phyloP scores from a whole-genome alignment of 73 alveolate genomes.

The Tetrahymena malaccensis region DNA sequence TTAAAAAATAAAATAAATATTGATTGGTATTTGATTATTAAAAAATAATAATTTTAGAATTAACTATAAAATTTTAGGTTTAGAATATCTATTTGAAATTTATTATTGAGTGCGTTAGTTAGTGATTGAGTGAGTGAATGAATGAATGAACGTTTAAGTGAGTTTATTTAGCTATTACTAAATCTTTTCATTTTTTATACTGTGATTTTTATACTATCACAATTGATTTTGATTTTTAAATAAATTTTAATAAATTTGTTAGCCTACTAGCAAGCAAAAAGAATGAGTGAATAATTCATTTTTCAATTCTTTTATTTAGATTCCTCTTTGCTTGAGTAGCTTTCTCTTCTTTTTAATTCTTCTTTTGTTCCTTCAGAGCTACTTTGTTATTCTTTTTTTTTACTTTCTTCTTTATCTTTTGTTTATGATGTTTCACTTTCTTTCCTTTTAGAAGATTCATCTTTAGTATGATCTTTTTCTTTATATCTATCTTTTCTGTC shows the following conservation, averaged over 20 bases:
- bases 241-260: too few relatives aligned
- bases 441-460: background rate
- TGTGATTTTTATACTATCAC: too few relatives aligned
- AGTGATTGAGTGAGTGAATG: background rate
- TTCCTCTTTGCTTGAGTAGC: background rate
- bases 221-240: too few relatives aligned
- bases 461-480: background rate
- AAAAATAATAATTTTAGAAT: too few relatives aligned
- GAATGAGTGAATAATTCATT: too few relatives aligned
- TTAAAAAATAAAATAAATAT: too few relatives aligned
- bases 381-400: background rate
- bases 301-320: background rate
- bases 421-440: background rate
- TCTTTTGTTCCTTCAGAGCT: background rate
- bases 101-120: background rate
- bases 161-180: too few relatives aligned
- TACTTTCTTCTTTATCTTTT: background rate
- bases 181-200: too few relatives aligned
- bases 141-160: background rate
- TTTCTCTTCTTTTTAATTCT: background rate
- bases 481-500: background rate
- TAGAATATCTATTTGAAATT: too few relatives aligned
- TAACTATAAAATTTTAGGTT: too few relatives aligned
- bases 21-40: too few relatives aligned
- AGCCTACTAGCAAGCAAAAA: background rate